Percentiles rank a stretch among this genome's conserved stretches.
These are phyloP conservation scores for Lecanosticta acicola DNA, from an alignment of 2,329 filamentous ascomycete genomes.

Conservation along the genomic window DNA sequence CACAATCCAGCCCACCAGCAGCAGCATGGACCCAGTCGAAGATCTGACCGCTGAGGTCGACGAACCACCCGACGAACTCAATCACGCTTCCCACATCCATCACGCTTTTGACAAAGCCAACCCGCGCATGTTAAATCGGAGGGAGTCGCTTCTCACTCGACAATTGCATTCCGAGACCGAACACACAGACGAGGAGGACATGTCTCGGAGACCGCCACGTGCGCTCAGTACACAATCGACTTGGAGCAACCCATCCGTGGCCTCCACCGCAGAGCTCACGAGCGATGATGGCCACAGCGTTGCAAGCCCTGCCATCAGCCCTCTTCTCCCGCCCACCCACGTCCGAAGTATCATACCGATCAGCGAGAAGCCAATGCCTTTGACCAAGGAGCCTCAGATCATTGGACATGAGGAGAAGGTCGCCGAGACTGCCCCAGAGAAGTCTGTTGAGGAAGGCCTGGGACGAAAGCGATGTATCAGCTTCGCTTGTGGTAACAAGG, in stretches of 20 bases:
- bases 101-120: slow-evolving; percentile 38
- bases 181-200: slow-evolving; percentile 36
- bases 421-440: slow-evolving; percentile 40
- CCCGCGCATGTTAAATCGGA: slow-evolving; percentile 48
- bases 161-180: slow-evolving; percentile 60
- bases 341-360: slow-evolving; percentile 35
- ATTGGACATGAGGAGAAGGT: slow-evolving; percentile 33
- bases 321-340: slow-evolving; percentile 62
- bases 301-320: slow-evolving; percentile 81
- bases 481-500: slow-evolving; percentile 73
- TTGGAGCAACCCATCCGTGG: slow-evolving; percentile 71
- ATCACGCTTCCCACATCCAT: slow-evolving; percentile 10
- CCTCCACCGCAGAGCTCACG: slow-evolving; percentile 86
- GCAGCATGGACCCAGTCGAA: slow-evolving; percentile 37
- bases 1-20: slow-evolving; percentile 14
- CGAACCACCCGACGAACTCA: slow-evolving; percentile 69
- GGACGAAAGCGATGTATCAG: slow-evolving; percentile 85
- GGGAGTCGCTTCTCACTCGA: slow-evolving; percentile 80
- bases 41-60: slow-evolving; percentile 73
- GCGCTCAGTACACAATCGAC: slow-evolving; percentile 56
- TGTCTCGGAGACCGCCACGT: slow-evolving; percentile 30
- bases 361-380: slow-evolving; percentile 37
- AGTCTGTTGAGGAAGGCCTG: slow-evolving; percentile 56
- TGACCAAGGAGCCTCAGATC: slow-evolving; percentile 35
- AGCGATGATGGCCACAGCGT: slow-evolving; percentile 72